phyloP scores from a whole-genome alignment of 768 basidiomycete genomes.

The Boletus rubescentipes region DNA sequence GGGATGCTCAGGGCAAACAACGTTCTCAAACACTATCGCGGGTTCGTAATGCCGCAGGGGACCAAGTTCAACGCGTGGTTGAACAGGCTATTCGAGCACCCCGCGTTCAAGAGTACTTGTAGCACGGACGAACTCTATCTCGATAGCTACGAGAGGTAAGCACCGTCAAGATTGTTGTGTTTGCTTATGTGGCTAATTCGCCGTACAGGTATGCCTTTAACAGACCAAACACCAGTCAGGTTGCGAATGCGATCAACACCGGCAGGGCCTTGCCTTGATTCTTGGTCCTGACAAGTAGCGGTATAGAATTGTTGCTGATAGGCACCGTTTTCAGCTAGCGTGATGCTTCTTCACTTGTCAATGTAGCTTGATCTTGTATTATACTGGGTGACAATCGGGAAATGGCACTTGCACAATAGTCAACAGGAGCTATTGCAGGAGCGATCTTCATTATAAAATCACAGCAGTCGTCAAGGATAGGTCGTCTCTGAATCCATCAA shows the following conservation, averaged over 20 bases:
- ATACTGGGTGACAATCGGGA: no score
- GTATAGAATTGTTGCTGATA: neutral
- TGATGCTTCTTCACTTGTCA: no score
- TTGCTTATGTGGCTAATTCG: neutral
- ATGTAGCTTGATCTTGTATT: neutral
- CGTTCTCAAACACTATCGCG: constrained; percentile 66
- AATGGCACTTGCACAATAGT: no score
- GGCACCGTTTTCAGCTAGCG: no score
- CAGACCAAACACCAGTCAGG: constrained; percentile 73
- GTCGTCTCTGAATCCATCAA: constrained; percentile 36
- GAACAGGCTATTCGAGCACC: constrained; percentile 53
- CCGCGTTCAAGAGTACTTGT: constrained; percentile 64
- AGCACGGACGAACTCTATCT: constrained; percentile 66
- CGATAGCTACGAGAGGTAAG: constrained; percentile 69
- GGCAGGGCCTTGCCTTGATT: constrained; percentile 61
- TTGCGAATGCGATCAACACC: constrained; percentile 72
- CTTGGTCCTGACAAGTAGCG: neutral
- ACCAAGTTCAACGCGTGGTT: constrained; percentile 54
- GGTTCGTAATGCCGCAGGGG: constrained; percentile 54
- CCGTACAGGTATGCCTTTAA: constrained; percentile 67
- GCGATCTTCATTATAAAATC: neutral
- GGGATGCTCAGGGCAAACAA: constrained; percentile 68
- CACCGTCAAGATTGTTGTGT: neutral
- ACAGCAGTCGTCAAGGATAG: neutral
- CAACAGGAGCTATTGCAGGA: no score